Conservation (phyloP, 2,329 filamentous ascomycete genomes). For the Neofusicoccum sp. region DNA sequence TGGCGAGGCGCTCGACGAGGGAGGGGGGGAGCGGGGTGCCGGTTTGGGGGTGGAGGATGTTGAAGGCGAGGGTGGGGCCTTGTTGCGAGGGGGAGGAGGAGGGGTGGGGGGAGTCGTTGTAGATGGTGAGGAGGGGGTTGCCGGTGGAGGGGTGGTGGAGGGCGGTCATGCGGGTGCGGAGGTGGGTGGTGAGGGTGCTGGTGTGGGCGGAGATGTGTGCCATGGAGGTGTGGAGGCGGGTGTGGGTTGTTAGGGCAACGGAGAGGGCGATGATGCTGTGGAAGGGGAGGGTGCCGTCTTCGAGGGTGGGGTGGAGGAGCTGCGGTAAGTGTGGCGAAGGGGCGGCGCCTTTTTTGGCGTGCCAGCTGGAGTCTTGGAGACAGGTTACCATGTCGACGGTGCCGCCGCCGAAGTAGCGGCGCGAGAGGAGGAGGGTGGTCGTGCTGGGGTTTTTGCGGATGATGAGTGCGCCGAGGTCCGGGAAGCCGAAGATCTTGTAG, state of each 20-base stretch:
- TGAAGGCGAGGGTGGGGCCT: conserved; percentile 65
- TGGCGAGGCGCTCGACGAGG: conserved; percentile 59
- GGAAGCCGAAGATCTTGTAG: conserved; percentile 97
- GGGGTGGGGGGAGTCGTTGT: conserved; percentile 49
- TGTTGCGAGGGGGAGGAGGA: conserved; percentile 55
- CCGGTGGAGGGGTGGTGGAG: conserved; percentile 55
- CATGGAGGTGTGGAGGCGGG: conserved; percentile 58
- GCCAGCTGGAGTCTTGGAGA: conserved; percentile 50
- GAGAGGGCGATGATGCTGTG: conserved; percentile 63
- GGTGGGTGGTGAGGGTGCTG: conserved; percentile 49
- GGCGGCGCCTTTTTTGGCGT: conserved; percentile 52
- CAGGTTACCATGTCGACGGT: conserved; percentile 62
- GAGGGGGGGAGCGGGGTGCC: conserved; percentile 53
- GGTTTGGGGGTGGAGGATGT: conserved; percentile 55
- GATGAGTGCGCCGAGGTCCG: conserved; percentile 81
- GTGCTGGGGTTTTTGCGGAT: conserved; percentile 67
- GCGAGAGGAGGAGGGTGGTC: conserved; percentile 59
- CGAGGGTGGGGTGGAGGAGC: conserved; percentile 57
- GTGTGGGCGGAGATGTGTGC: conserved; percentile 59
- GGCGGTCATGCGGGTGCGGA: conserved; percentile 49
- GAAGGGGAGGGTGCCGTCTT: conserved; percentile 67
- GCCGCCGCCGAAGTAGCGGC: conserved; percentile 68
- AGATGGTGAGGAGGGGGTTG: conserved; percentile 52
- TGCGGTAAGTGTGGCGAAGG: conserved; percentile 51
- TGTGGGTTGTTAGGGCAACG: conserved; percentile 58